phyloP scores from a whole-genome alignment of 2,329 filamentous ascomycete genomes.

The Ophiocordyceps australis region DNA sequence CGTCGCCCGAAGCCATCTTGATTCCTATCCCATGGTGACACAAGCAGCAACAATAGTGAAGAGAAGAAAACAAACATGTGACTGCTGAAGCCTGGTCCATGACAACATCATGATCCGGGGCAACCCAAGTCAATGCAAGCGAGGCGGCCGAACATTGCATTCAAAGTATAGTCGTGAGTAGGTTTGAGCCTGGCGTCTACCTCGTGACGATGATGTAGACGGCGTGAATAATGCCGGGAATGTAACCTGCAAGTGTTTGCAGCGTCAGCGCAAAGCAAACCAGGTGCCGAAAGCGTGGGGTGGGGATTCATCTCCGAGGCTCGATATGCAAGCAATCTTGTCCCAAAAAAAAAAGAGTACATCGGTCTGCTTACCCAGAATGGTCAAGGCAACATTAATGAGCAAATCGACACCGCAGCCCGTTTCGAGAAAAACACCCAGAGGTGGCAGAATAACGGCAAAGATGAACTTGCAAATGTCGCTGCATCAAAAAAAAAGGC shows the following conservation, averaged over 20 bases:
- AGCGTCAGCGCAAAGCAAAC: neutral
- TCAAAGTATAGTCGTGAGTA: neutral
- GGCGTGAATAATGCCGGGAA: constrained; percentile 82
- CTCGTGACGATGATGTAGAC: constrained; percentile 56
- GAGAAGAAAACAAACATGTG: neutral
- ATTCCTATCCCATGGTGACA: no score
- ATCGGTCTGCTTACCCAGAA: constrained; percentile 31
- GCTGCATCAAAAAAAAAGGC: constrained; percentile 9
- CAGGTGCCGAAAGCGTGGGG: no score
- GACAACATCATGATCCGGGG: neutral
- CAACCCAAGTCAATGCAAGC: neutral
- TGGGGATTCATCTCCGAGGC: no score
- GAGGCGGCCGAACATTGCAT: neutral
- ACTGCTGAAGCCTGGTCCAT: neutral
- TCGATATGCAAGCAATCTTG: no score
- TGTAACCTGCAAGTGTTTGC: constrained; percentile 22
- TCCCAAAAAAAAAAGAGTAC: no score
- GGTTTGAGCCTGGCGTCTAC: constrained; percentile 1
- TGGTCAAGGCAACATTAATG: constrained; percentile 84
- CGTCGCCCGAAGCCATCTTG: no score
- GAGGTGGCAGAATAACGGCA: constrained; percentile 74
- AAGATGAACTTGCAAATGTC: constrained; percentile 57
- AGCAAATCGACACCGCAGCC: constrained; percentile 74
- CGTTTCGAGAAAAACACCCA: constrained; percentile 88
- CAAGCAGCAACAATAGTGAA: no score